Conservation (phyloP, 495 filamentous ascomycete genomes). For the Corynascus novoguineensis region DNA sequence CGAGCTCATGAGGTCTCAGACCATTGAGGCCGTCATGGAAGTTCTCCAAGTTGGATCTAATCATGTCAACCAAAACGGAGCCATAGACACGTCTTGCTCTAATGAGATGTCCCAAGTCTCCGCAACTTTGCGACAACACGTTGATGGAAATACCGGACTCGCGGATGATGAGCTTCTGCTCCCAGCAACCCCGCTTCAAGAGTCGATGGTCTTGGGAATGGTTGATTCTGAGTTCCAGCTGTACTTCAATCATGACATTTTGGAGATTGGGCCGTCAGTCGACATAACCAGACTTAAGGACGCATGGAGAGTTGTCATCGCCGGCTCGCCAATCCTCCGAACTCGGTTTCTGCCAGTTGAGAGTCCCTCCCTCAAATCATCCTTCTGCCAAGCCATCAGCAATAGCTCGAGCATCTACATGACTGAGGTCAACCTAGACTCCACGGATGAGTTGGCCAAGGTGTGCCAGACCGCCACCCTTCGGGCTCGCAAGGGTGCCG, state of each 20-base stretch:
- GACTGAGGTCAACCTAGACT: constrained; percentile 15
- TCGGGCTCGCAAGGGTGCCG: constrained; percentile 23
- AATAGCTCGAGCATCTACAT: constrained; percentile 16
- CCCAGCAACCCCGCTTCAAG: constrained; percentile 69
- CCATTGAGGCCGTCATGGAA: constrained; percentile 36
- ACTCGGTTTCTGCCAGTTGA: constrained; percentile 64
- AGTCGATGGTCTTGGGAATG: constrained; percentile 76
- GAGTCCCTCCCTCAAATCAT: constrained; percentile 45
- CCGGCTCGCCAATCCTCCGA: constrained; percentile 62
- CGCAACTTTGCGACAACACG: background rate
- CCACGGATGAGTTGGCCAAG: constrained; percentile 20
- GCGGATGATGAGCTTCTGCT: constrained; percentile 48
- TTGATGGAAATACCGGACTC: constrained; percentile 9
- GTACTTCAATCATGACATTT: constrained; percentile 76
- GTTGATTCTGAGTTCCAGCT: constrained; percentile 55
- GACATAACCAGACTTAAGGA: constrained; percentile 48
- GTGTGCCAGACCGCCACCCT: constrained; percentile 28
- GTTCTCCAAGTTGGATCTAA: background rate
- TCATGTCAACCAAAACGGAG: background rate
- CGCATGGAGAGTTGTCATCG: constrained; percentile 56
- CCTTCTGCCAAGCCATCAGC: constrained; percentile 63
- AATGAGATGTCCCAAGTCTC: background rate
- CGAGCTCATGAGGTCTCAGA: constrained; percentile 62
- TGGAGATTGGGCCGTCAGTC: constrained; percentile 47
- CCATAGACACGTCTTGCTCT: background rate